Evolutionary conservation across 257 asterid genomes (phyloP), one percentile per base, ranked within the genome.

Genomic region (Thymus mandschuricus): DNA sequence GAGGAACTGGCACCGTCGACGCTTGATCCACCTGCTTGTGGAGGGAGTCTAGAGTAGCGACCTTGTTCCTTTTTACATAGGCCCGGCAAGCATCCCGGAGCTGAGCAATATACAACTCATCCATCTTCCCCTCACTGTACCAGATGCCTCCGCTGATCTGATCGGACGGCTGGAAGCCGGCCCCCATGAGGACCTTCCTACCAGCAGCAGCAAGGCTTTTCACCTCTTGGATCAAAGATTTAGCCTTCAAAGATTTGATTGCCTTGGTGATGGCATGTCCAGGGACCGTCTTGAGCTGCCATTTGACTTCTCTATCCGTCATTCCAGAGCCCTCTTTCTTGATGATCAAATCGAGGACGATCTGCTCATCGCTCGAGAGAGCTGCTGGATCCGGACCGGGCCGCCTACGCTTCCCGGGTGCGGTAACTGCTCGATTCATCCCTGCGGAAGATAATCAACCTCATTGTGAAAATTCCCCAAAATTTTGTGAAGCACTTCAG

Each of bases 101-200:
- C 3, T 4, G 4, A 6, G 33, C 28, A 2, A 59, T 29, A 13
- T 31, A 34, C 2, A 54, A 84, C 31, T 45, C 66, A 78, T 88
- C 88, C 57, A 90, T 89, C 13, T 70, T 66, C 60, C 96, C 97
- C 1, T 85, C 77, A 1, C 3, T 27, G 6, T 89, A 92, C 86
- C 90, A 88, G 0, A 68, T 82, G 28, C 96, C 97, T 31, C 98
- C 97, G 0, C 72, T 84, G 2, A 92, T 65, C 75, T 88, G 96
- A 70, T 75, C 82, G 1, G 91, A 88, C 10, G 98, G 92, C 69
- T 86, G 89, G 31, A 81, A 82, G 68, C 81, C 89, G 3, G 44
- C 79, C 7, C 87, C 89, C 86, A 92, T 88, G 85, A 80, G 84
- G 81, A 71, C 75, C 62, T 84, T 85, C 52, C 60, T 79, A 5